phyloP scores from a whole-genome alignment of 441 rosid genomes.

The Cnidoscolus chayamansa region DNA sequence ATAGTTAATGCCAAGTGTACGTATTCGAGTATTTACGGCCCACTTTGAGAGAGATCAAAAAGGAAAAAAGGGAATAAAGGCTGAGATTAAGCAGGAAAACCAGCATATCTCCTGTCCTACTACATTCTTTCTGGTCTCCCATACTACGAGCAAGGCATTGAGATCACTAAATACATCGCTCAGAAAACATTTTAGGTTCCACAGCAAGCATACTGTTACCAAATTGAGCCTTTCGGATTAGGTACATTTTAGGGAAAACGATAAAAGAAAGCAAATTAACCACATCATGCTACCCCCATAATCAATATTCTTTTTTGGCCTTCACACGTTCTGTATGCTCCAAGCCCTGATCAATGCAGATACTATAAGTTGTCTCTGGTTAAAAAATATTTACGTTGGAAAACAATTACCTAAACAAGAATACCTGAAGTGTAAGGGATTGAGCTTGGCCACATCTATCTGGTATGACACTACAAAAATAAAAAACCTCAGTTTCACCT shows the following conservation, averaged over 20 bases:
- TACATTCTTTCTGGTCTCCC: constrained; percentile 30
- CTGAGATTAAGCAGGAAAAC: constrained; percentile 25
- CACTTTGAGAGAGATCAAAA: no score
- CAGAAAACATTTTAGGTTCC: constrained; percentile 35
- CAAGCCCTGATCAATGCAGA: constrained; percentile 41
- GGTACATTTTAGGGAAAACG: constrained; percentile 27
- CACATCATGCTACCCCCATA: constrained; percentile 22
- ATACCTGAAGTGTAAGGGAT: constrained; percentile 33
- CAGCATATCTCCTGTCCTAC: constrained; percentile 23
- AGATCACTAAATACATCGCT: constrained; percentile 31
- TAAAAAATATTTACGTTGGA: constrained; percentile 18
- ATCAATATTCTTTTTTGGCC: constrained; percentile 12
- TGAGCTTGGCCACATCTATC: constrained; percentile 15
- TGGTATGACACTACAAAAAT: constrained; percentile 18
- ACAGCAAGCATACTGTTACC: constrained; percentile 29
- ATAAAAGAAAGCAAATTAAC: constrained; percentile 21
- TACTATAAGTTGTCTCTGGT: constrained; percentile 26
- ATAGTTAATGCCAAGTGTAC: background rate
- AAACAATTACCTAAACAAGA: constrained; percentile 27
- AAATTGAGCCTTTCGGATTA: constrained; percentile 28
- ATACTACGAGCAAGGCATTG: constrained; percentile 9
- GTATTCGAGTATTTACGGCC: background rate
- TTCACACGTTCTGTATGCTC: constrained; percentile 30
- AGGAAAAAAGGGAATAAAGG: background rate
- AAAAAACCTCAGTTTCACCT: constrained; percentile 28